Evolutionary conservation across 2,329 filamentous ascomycete species (phyloP), one percentile per base, ranked within the genome.

Genomic region (Aspergillus puulaauensis): DNA sequence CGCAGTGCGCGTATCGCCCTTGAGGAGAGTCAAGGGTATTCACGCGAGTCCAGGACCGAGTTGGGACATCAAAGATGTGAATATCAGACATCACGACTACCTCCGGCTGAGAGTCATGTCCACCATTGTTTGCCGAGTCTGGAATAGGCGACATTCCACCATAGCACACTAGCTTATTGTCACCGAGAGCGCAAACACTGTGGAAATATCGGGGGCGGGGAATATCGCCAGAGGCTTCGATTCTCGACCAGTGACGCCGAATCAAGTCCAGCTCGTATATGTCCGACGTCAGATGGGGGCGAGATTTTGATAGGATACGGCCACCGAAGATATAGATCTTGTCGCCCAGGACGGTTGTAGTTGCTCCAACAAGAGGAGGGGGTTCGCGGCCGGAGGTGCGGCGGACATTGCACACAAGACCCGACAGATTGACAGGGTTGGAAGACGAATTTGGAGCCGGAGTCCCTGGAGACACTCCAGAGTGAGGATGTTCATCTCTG

Each of bases 11-110:
- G 76, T 99, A 99, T 57, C 95, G 87, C 40, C 95, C 95, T 74
- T 98, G 92, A 0, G 95, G 95, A 0, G 90, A 83, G 56, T 97
- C 91, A 47, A 86, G 83, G 0, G 91, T 88, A 1, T 88, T 84
- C 44, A 99, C 86, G 60, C 87, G 91, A 19, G 90, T 93, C 95
- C 95, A 99, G 48, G 83, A 89, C 67, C 84, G 88, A 0, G 89
- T 89, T 1, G 86, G 83, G 2, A 95, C 90, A 73, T 99, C 93
- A 74, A 91, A 98, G 33, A 99, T 90, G 74, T 98, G 91, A 55
- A 98, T 91, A 75, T 99, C 95, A 6, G 93, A 97, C 93, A 99
- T 97, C 56, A 98, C 95, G 2, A 92, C 89, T 4, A 98, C 90
- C 69, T 97, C 93, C 39, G 91, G 87, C 66, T 92, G 90, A 54